Evolutionary conservation across 257 asterid genomes (phyloP), one percentile per base, ranked within the genome.

Genomic region (Ilex asprella): DNA sequence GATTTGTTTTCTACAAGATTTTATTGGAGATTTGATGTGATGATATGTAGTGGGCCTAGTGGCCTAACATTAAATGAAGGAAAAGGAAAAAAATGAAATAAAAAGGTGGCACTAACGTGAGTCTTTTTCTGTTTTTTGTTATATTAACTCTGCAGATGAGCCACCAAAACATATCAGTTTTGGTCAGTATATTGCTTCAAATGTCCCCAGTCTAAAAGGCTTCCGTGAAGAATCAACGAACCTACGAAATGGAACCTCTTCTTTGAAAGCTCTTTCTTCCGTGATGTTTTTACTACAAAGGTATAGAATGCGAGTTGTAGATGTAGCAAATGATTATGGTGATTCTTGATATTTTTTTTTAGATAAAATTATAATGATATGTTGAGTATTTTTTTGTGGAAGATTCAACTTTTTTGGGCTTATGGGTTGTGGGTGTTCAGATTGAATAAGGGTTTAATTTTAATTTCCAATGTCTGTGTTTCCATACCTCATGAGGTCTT

Each of bases 271-370:
- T 56, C 81, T 93, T 62, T 82, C 92, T 56, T 82, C 86, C 68
- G 92, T 76, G 29, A 85, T 93, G 97, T 72, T 79, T 76, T 71
- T 73, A 60, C 75, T 93, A 31, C 90, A 85, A 69, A 89, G 99
- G 99, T 89, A 72, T 21, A 52, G 15, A 30, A 35, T 30, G 9
- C 43, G 15, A 21, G 9, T 11, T 29, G 16, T 0, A 10, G 52
- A 46, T 10, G 3, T 10, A 12, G 52, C 10, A 46, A 46, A 7
- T 10, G 4, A 2, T 14, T 2, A 10, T 10, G 13, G 10, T 46
- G 52, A 46, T 46, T 7, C 15, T 10, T 46, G 52, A 46, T 7
- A 2, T 46, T 12, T 10, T 46, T 46, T 46, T 46, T 3, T 46
- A 46, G n/a, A 46, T 46, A 3, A 46, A 6, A 11, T 46, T 46